These are phyloP conservation scores for Hypoxylon trugodes DNA, from an alignment of 495 filamentous ascomycete genomes.

Conservation along the genomic window DNA sequence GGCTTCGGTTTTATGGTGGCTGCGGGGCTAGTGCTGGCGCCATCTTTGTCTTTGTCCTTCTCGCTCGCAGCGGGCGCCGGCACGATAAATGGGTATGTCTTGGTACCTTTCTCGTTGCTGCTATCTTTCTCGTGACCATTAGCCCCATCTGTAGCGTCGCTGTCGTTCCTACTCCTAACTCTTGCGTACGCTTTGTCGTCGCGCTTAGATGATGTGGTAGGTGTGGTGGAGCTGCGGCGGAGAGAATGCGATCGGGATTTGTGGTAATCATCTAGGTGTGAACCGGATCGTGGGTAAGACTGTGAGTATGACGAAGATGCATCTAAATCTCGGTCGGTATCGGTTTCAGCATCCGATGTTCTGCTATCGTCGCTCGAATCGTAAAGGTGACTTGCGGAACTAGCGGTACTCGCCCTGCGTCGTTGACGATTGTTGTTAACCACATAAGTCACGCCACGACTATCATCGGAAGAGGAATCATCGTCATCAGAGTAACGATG, in stretches of 20 bases:
- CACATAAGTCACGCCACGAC: conserved; percentile 32
- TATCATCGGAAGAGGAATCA: conserved; percentile 39
- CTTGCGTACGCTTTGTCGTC: conserved; percentile 8
- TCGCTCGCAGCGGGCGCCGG: conserved; percentile 44
- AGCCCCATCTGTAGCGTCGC: neutral
- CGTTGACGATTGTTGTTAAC: conserved; percentile 22
- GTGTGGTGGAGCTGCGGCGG: conserved; percentile 27
- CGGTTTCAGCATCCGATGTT: conserved; percentile 2
- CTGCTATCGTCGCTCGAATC: conserved; percentile 37
- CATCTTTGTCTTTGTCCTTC: conserved; percentile 31
- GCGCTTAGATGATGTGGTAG: conserved; percentile 11
- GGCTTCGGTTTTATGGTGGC: conserved; percentile 55
- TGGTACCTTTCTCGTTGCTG: conserved; percentile 35
- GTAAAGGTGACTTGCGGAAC: conserved; percentile 38
- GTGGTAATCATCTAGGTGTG: conserved; percentile 16
- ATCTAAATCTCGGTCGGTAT: conserved; percentile 10
- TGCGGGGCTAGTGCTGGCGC: conserved; percentile 44
- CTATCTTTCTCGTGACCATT: neutral
- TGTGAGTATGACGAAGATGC: conserved; percentile 29
- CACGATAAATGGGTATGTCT: conserved; percentile 53
- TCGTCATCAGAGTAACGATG: conserved; percentile 26
- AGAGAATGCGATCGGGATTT: conserved; percentile 11
- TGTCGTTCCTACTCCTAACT: conserved; percentile 6
- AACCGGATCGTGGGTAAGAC: conserved; percentile 28
- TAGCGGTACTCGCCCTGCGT: conserved; percentile 31